These are phyloP conservation scores for Xeromyces bisporus DNA, from an alignment of 495 filamentous ascomycete species.

Conservation along the genomic window DNA sequence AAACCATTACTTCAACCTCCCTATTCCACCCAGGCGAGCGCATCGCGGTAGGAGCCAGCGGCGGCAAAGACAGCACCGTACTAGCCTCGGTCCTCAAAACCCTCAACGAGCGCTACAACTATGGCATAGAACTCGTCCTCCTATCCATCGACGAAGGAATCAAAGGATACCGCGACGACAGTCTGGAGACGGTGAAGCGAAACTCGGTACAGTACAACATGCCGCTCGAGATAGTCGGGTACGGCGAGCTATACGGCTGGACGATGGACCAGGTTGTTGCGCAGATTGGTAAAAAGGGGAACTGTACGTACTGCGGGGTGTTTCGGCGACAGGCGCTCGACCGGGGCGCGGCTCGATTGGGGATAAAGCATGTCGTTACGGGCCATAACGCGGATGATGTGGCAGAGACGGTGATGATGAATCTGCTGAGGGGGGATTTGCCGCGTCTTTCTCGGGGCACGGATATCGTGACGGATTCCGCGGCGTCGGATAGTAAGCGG, in stretches of 20 bases:
- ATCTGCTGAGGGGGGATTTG: conserved; percentile 77
- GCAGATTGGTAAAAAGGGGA: conserved; percentile 93
- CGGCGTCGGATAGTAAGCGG: conserved; percentile 62
- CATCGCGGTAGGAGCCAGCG: conserved; percentile 88
- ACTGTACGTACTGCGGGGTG: conserved; percentile 97
- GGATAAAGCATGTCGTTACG: conserved; percentile 87
- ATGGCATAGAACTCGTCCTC: conserved; percentile 71
- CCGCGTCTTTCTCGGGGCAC: conserved; percentile 76
- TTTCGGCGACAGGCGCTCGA: conserved; percentile 91
- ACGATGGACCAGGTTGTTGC: conserved; percentile 97
- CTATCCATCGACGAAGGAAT: conserved; percentile 95
- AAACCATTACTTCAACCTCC: conserved; percentile 62
- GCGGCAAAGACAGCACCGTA: conserved; percentile 95
- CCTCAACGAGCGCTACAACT: conserved; percentile 74
- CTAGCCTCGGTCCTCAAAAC: conserved; percentile 90
- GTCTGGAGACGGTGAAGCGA: conserved; percentile 85
- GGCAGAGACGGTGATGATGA: conserved; percentile 98
- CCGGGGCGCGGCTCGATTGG: conserved; percentile 71
- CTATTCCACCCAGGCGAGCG: conserved; percentile 76
- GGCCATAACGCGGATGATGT: conserved; percentile 97
- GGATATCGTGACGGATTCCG: conserved; percentile 73
- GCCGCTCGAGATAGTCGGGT: conserved; percentile 79
- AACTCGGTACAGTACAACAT: conserved; percentile 83
- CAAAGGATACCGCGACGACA: conserved; percentile 89
- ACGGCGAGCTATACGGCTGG: conserved; percentile 93